A percentile compares a stretch with the other conserved stretches of the same genome.
Conservation (phyloP, 2,329 filamentous ascomycete genomes). For the Blastomyces parvus region DNA sequence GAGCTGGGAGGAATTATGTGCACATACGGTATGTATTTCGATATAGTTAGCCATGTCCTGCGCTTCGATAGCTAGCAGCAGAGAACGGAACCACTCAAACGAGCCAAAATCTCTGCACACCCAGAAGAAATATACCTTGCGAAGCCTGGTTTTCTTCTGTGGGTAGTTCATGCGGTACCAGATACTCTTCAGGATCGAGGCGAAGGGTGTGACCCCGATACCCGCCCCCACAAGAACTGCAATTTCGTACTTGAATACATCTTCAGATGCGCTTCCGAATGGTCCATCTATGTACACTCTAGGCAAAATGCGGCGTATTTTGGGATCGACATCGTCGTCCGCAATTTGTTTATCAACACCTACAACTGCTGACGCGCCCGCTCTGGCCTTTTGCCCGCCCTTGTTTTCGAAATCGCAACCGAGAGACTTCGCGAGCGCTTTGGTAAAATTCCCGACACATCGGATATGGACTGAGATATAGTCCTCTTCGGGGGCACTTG, state of each 20-base stretch:
- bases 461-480: slow-evolving; percentile 82
- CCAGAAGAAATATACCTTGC: slow-evolving; percentile 92
- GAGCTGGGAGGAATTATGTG: neutral
- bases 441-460: slow-evolving; percentile 74
- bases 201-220: slow-evolving; percentile 45
- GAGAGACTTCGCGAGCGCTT: slow-evolving; percentile 56
- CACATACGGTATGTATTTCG: slow-evolving; percentile 56
- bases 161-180: slow-evolving; percentile 91
- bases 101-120: slow-evolving; percentile 79
- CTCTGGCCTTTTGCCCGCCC: slow-evolving; percentile 20
- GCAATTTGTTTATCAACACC: slow-evolving; percentile 52
- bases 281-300: slow-evolving; percentile 76
- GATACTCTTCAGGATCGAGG: slow-evolving; percentile 62
- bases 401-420: slow-evolving; percentile 64
- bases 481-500: slow-evolving; percentile 78
- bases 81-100: slow-evolving; percentile 81
- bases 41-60: slow-evolving; percentile 77
- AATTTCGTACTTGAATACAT: slow-evolving; percentile 59
- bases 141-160: slow-evolving; percentile 60
- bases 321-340: slow-evolving; percentile 53
- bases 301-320: slow-evolving; percentile 62
- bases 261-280: slow-evolving; percentile 76
- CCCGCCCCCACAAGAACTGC: slow-evolving; percentile 43
- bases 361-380: slow-evolving; percentile 54
- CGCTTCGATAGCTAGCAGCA: slow-evolving; percentile 74